A percentile compares a stretch with the other conserved stretches of the same genome.
phyloP scores from a whole-genome alignment of 805 yeast species.

The Wickerhamiella parazyma region DNA sequence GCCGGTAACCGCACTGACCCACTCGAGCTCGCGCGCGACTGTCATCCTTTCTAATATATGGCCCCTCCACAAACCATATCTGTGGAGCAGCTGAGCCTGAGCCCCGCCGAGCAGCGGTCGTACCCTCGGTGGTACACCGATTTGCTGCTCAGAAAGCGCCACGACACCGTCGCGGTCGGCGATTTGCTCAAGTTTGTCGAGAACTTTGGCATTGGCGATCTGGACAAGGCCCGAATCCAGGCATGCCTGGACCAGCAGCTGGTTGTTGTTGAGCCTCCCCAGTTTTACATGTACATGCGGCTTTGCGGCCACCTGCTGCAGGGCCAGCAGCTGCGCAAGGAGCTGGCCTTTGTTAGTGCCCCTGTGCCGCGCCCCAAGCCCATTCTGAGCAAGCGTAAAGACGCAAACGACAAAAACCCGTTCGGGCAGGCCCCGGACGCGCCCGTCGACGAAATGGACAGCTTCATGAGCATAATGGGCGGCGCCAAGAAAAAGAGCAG shows the following conservation, averaged over 20 bases:
- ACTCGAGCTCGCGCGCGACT: slow-evolving; percentile 2
- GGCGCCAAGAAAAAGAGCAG: slow-evolving; percentile 24
- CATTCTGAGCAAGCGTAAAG: slow-evolving; percentile 44
- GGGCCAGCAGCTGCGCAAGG: slow-evolving; percentile 33
- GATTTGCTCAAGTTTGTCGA: slow-evolving; percentile 70
- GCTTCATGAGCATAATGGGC: slow-evolving; percentile 73
- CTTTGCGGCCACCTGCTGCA: slow-evolving; percentile 58
- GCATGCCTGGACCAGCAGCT: slow-evolving; percentile 24
- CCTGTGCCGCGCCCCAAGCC: slow-evolving; percentile 71
- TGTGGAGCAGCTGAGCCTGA: slow-evolving; percentile 37
- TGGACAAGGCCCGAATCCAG: slow-evolving; percentile 31
- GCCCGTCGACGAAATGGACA: slow-evolving; percentile 58
- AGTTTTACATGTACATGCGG: slow-evolving; percentile 77
- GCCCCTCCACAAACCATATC: slow-evolving; percentile 9
- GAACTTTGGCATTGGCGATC: slow-evolving; percentile 54
- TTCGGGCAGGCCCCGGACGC: slow-evolving; percentile 25
- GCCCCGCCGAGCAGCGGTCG: slow-evolving; percentile 67
- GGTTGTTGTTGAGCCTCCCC: slow-evolving; percentile 65
- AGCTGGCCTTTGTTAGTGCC: slow-evolving; percentile 32
- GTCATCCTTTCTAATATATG: neutral
- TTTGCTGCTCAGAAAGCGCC: slow-evolving; percentile 52
- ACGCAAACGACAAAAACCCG: slow-evolving; percentile 16
- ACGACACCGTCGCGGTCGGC: slow-evolving; percentile 48
- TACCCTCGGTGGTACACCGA: slow-evolving; percentile 91
- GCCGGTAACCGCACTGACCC: slow-evolving; percentile 6